Conservation (phyloP, 805 yeast species). For the Starmerella bacillaris region DNA sequence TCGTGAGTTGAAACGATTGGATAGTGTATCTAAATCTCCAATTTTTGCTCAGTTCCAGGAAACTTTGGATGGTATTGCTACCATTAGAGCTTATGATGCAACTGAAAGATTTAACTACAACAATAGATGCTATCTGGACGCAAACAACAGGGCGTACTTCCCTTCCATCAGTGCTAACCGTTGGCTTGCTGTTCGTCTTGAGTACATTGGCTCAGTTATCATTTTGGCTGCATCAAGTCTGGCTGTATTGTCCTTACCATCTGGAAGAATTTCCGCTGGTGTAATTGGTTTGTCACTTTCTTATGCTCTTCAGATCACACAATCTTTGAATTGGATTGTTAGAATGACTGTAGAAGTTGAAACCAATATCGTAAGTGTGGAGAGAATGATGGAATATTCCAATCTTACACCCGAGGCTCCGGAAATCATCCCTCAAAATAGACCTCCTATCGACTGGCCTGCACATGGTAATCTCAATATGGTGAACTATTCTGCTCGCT, state of each 20-base stretch:
- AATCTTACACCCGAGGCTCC: constrained; percentile 74
- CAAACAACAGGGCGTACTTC: constrained; percentile 79
- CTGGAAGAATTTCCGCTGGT: constrained; percentile 69
- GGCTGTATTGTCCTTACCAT: constrained; percentile 48
- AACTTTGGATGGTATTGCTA: constrained; percentile 56
- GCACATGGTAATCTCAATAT: constrained; percentile 46
- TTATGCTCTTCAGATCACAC: constrained; percentile 84
- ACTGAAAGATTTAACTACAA: constrained; percentile 39
- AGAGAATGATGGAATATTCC: constrained; percentile 79
- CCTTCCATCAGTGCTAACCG: constrained; percentile 86
- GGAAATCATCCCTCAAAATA: constrained; percentile 37
- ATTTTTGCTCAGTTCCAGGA: constrained; percentile 72
- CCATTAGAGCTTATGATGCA: constrained; percentile 65
- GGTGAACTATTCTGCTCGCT: constrained; percentile 61
- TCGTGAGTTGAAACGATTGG: constrained; percentile 61
- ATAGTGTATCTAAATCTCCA: constrained; percentile 53
- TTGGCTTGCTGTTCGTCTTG: constrained; percentile 93
- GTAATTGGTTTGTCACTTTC: constrained; percentile 84
- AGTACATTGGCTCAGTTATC: constrained; percentile 74
- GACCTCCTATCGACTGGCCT: constrained; percentile 68
- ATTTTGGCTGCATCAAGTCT: constrained; percentile 75
- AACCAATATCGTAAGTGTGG: constrained; percentile 91
- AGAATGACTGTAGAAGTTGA: constrained; percentile 98
- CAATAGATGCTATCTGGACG: constrained; percentile 45
- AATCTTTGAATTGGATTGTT: constrained; percentile 89